Evolutionary conservation across 768 basidiomycete species (phyloP).

Genomic region (Mrakia frigida): DNA sequence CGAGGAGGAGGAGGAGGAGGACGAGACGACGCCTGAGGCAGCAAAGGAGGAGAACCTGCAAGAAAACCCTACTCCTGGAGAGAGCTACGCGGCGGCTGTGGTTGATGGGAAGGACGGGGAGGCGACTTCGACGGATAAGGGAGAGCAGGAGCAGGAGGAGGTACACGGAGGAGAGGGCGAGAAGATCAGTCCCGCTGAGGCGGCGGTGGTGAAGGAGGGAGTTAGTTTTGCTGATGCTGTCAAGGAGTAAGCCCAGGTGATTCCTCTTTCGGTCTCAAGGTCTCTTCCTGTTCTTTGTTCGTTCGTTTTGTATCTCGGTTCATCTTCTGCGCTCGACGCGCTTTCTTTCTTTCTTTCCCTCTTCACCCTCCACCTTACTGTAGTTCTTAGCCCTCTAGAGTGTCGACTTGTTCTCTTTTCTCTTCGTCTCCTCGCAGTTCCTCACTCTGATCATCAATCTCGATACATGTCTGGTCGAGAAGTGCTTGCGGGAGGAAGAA

Average conservation of each 20-base stretch:
- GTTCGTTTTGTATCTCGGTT: background rate
- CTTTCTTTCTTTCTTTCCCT: too few species aligned
- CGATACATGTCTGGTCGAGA: too few species aligned
- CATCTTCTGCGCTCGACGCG: too few species aligned
- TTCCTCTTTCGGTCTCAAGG: background rate
- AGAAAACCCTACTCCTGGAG: background rate
- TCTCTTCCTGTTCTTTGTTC: background rate
- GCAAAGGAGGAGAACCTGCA: background rate
- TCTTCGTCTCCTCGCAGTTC: too few species aligned
- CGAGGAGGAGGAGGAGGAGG: background rate
- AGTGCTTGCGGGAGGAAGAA: too few species aligned
- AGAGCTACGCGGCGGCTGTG: background rate
- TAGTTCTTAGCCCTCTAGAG: too few species aligned
- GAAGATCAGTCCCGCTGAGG: too few species aligned
- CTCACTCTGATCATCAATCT: too few species aligned
- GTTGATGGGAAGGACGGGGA: background rate
- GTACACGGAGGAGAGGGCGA: background rate
- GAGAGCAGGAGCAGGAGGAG: background rate
- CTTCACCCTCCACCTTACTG: too few species aligned
- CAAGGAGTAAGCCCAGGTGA: background rate
- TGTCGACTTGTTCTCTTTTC: too few species aligned
- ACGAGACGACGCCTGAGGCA: background rate
- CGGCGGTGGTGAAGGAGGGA: too few species aligned
- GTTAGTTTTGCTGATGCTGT: slow-evolving; percentile 6
- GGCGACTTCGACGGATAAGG: background rate